Base-by-base conservation (phyloP, 192 early-diverging fungal species). In the Linnemannia schmuckeri region DNA sequence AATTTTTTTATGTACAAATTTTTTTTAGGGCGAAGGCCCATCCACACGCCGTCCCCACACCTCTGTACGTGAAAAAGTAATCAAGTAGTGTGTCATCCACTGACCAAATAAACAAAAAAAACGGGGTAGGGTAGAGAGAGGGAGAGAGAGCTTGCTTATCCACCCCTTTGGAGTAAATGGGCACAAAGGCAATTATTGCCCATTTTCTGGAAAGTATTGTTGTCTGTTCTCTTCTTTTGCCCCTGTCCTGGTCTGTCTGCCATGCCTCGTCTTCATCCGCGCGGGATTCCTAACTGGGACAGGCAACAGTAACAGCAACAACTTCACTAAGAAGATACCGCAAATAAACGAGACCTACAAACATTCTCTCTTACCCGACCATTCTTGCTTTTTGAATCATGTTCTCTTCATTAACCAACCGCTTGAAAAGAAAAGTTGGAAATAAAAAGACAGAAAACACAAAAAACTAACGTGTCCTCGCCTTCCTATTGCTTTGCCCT, bases 121-220 rank as follows among this genome's bases (percentile, higher is more conserved):
- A 57, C 54, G 54, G 24, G 27, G 54, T 6, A 44, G 42, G 42
- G 9, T 6, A 44, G 42, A 9, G 42, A 44, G 42, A 44, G 15
- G 17, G 15, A 49, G 47, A 49, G 47, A 49, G 42, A 46, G 9
- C 44, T 46, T 22, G 18, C 3, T 30, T 61, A 27, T 27, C 55
- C 55, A 15, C 20, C 6, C 38, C 37, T 70, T 66, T 35, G 61
- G 61, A 33, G 27, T 35, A 33, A 33, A 30, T 54, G n/a, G 61
- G 61, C 61, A 66, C 61, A 66, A 66, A 66, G 61, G 61, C 61
- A 30, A 30, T 35, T 66, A 66, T 13, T 66, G 61, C 61, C 61
- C 27, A 35, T 66, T 66, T 61, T 66, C 9, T 13, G 20, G 18
- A 17, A 18, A 24, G 7, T 27, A 5, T 9, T 63, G 12, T 63